Evolutionary conservation across 192 early-diverging fungal genomes (phyloP), one percentile per base, ranked within the genome.

Genomic region (Irineochytrium annulatum): DNA sequence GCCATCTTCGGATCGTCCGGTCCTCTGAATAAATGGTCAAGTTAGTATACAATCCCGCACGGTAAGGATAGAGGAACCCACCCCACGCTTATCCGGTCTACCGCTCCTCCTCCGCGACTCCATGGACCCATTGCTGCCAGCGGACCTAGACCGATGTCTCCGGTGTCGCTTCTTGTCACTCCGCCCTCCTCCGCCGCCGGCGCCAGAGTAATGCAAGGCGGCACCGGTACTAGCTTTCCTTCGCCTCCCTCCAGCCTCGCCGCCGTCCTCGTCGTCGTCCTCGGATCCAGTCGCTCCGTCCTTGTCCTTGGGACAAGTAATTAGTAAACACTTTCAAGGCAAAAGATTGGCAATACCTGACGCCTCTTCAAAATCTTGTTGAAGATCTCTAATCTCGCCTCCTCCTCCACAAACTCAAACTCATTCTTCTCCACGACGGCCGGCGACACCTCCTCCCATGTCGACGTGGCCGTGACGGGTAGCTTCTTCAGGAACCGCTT

Each of bases 401-500:
- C 55, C 46, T 91, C 91, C 4, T 83, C 86, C 46, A 97, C 55
- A 3, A 77, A 85, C 22, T 67, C 66, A 61, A 78, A 93, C 59
- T 91, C 91, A 1, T 76, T 68, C 3, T 73, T 71, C 26, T 73
- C 65, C 34, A 72, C 75, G 1, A 89, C 46, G 13, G 59, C 26
- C 28, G 74, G 59, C 27, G 56, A 24, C 22, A 85, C 87, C 31
- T 70, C 61, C 22, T 90, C 87, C 92, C 92, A 97, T 0, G 56
- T 77, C 1, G 79, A 68, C 3, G 83, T 79, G 0, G 79, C 63
- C 0, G 68, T 74, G 32, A 97, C 65, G 0, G 74, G 56, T 2
- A 93, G 44, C 19, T 81, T 67, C 57, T 88, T 89, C 30, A 97
- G 72, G 24, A 79, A 71, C 43, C 86, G 86, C 58, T 87, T 86